Evolutionary conservation across 2,329 filamentous ascomycete genomes (phyloP).

Genomic region (Clarireedia monteithiana): DNA sequence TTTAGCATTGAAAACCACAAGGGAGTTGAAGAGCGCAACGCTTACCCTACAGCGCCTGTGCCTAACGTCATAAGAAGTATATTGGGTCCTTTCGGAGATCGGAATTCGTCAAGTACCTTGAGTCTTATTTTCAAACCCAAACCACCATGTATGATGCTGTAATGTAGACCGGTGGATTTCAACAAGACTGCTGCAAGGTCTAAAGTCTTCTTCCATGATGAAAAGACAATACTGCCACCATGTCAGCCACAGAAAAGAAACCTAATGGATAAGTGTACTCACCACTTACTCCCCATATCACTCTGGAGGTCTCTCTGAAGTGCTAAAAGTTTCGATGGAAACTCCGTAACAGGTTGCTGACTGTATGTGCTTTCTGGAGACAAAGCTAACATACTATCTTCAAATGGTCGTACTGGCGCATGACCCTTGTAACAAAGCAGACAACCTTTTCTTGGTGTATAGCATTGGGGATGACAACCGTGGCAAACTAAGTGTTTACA

Average conservation of each 20-base stretch:
- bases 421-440: too few relatives aligned
- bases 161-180: constrained; percentile 23
- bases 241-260: constrained; percentile 17
- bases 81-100: constrained; percentile 28
- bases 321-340: constrained; percentile 14
- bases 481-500: too few relatives aligned
- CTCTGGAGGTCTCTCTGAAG: constrained; percentile 27
- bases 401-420: too few relatives aligned
- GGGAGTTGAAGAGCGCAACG: not conserved
- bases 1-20: too few relatives aligned
- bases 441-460: too few relatives aligned
- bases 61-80: constrained; percentile 42
- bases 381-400: too few relatives aligned
- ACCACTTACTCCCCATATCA: constrained; percentile 28
- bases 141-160: constrained; percentile 37
- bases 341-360: constrained; percentile 34
- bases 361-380: too few relatives aligned
- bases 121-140: too few relatives aligned
- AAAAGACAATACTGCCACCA: constrained; percentile 14
- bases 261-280: constrained; percentile 16
- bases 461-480: too few relatives aligned
- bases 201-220: constrained; percentile 15
- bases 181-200: constrained; percentile 30
- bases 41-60: constrained; percentile 43
- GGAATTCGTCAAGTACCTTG: constrained; percentile 26